These are phyloP conservation scores for Taiwanofungus camphoratus DNA, from an alignment of 1,284 basidiomycete species.

Conservation along the genomic window DNA sequence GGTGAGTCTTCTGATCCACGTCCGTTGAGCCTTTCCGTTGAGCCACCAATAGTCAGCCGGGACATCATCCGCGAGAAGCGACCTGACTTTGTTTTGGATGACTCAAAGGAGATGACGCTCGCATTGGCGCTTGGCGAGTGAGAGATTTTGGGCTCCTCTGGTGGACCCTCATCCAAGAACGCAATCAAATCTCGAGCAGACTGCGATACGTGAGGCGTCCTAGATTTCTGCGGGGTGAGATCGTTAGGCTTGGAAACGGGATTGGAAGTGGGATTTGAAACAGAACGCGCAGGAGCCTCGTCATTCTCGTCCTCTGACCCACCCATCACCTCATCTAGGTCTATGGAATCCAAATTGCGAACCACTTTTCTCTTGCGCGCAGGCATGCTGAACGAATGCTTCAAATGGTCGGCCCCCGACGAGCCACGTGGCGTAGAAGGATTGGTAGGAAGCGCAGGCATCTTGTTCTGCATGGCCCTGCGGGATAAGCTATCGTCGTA, in stretches of 20 bases:
- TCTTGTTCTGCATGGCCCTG: slow-evolving; percentile 5
- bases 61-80: slow-evolving; percentile 77
- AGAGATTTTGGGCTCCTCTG: slow-evolving; percentile 30
- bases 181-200: slow-evolving; percentile 60
- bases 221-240: slow-evolving; percentile 22
- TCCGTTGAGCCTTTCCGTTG: slow-evolving; percentile 38
- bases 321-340: slow-evolving; percentile 69
- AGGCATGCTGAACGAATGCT: slow-evolving; percentile 11
- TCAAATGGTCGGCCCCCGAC: slow-evolving; percentile 14
- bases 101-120: slow-evolving; percentile 32
- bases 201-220: slow-evolving; percentile 32
- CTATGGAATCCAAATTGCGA: slow-evolving; percentile 59
- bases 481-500: slow-evolving; percentile 15
- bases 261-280: slow-evolving; percentile 13
- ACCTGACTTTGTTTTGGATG: slow-evolving; percentile 37
- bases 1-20: slow-evolving; percentile 22
- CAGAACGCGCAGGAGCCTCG: slow-evolving; percentile 5
- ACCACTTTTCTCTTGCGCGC: slow-evolving; percentile 45
- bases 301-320: slow-evolving; percentile 55
- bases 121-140: slow-evolving; percentile 24
- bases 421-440: slow-evolving; percentile 4
- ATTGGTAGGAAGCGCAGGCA: background rate
- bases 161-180: slow-evolving; percentile 60
- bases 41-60: slow-evolving; percentile 53
- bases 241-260: slow-evolving; percentile 12